These are phyloP conservation scores for Fusarium equiseti DNA, from an alignment of 2,329 filamentous ascomycete genomes.

Conservation along the genomic window DNA sequence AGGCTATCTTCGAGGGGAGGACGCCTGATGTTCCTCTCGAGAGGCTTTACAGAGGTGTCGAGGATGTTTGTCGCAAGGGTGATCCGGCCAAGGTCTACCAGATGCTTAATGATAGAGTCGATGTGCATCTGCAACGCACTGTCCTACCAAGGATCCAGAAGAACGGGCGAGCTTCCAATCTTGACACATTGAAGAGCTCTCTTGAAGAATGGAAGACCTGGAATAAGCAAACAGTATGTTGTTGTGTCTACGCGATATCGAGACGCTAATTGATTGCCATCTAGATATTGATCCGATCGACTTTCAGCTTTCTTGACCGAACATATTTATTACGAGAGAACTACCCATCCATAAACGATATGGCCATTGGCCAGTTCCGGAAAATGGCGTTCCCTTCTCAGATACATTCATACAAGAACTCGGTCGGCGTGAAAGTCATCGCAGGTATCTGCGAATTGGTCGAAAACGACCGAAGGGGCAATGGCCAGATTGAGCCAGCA, in stretches of 20 bases:
- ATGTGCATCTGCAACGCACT: conserved; percentile 72
- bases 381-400: conserved; percentile 62
- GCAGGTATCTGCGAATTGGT: conserved; percentile 79
- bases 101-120: conserved; percentile 74
- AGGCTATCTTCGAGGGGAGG: conserved; percentile 75
- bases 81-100: conserved; percentile 76
- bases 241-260: background rate
- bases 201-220: conserved; percentile 78
- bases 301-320: conserved; percentile 95
- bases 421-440: conserved; percentile 53
- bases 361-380: conserved; percentile 82
- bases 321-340: conserved; percentile 84
- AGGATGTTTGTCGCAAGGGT: conserved; percentile 88
- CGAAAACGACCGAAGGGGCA: conserved; percentile 73
- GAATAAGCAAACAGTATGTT: conserved; percentile 78
- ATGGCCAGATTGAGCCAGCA: conserved; percentile 67
- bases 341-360: conserved; percentile 80
- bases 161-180: conserved; percentile 64
- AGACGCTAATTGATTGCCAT: conserved; percentile 19
- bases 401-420: conserved; percentile 16
- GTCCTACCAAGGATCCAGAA: conserved; percentile 68
- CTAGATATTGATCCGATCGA: conserved; percentile 81
- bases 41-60: conserved; percentile 88
- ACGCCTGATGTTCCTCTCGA: conserved; percentile 82
- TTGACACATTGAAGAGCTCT: conserved; percentile 71